Base-by-base conservation (phyloP, 1,284 basidiomycete genomes). In the Cutaneotrichosporon cyanovorans region DNA sequence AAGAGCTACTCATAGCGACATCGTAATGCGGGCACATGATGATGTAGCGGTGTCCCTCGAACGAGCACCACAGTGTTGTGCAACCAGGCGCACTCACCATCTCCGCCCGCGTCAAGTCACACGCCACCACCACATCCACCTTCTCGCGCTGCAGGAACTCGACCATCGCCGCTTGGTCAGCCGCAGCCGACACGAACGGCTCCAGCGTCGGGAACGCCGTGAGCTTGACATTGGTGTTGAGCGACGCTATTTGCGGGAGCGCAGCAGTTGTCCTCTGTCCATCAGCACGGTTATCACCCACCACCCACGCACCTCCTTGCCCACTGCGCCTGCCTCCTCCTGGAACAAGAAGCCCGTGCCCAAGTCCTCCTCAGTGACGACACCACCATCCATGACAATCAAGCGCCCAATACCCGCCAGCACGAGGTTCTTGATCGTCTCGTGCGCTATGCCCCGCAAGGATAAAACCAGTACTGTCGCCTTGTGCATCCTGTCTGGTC, bases 341-440 rank as follows among this genome's bases (percentile, higher is more conserved):
- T 90, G 78, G 73, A 88, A 93, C 71, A 98, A 86, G 77, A 97
- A 96, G 11, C 90, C 87, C 7, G 85, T 80, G 10, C 88, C 88
- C 19, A 98, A 78, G 72, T 97, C 93, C 62, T 87, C 83, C 52
- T 73, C 69, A 0, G 68, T 58, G 1, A 79, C 73, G 0, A 55
- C 50, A n/a, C 64, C 60, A 9, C 71, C 69, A 52, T 81, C 79
- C 58, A 79, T 67, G n/a, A 80, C 63, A 42, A 77, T 77, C 53
- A 81, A 48, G 23, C 69, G 65, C 3, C 78, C 78, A 23, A 81
- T 74, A 21, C 79, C 79, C 0, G 78, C 77, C 14, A 81, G 67
- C 7, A 80, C 78, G 30, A 79, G 72, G 68, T 99, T 99, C 73
- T 98, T 99, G 72, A 95, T 86, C 20, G 85, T 80, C 71, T 99